phyloP scores from a whole-genome alignment of 2,329 filamentous ascomycete genomes.

The Alternaria brassicicola region DNA sequence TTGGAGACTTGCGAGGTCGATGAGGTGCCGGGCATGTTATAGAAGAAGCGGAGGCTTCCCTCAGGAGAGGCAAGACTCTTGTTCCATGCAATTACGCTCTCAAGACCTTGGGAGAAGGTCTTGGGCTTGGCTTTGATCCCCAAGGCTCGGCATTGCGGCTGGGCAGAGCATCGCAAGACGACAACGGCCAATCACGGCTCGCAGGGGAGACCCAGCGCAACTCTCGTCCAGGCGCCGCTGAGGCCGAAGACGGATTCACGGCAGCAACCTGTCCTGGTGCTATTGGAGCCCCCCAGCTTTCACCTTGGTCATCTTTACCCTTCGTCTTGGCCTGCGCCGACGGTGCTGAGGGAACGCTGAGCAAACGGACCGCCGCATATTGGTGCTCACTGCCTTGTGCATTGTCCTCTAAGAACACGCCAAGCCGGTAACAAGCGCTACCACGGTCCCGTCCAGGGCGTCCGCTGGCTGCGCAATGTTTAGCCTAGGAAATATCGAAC shows the following conservation, averaged over 20 bases:
- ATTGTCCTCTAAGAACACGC: not conserved
- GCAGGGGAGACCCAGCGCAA: conserved; percentile 6
- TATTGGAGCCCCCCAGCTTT: conserved; percentile 7
- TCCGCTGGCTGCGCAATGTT: conserved; percentile 20
- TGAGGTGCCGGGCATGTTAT: conserved; percentile 45
- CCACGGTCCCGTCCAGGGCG: conserved; percentile 24
- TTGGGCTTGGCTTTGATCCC: conserved; percentile 40
- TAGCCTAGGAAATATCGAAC: conserved; percentile 12
- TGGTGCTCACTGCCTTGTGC: not conserved
- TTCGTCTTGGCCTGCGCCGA: conserved; percentile 15
- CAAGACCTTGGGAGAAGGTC: conserved; percentile 41
- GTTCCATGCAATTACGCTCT: conserved; percentile 42
- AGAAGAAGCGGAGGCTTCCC: conserved; percentile 35
- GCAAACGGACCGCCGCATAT: not conserved
- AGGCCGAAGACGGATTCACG: conserved; percentile 36
- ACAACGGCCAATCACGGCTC: conserved; percentile 31
- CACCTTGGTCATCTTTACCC: not conserved
- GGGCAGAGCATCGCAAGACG: conserved; percentile 20
- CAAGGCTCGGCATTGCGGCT: conserved; percentile 37
- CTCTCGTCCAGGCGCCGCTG: conserved; percentile 21
- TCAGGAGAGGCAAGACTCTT: conserved; percentile 44
- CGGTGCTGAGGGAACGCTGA: conserved; percentile 16
- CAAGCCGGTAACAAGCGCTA: conserved; percentile 16
- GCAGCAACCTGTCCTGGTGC: conserved; percentile 21
- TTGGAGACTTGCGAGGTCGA: conserved; percentile 21